Evolutionary conservation across 768 basidiomycete genomes (phyloP), one percentile per base, ranked within the genome.

Genomic region (Auricularia sp.): DNA sequence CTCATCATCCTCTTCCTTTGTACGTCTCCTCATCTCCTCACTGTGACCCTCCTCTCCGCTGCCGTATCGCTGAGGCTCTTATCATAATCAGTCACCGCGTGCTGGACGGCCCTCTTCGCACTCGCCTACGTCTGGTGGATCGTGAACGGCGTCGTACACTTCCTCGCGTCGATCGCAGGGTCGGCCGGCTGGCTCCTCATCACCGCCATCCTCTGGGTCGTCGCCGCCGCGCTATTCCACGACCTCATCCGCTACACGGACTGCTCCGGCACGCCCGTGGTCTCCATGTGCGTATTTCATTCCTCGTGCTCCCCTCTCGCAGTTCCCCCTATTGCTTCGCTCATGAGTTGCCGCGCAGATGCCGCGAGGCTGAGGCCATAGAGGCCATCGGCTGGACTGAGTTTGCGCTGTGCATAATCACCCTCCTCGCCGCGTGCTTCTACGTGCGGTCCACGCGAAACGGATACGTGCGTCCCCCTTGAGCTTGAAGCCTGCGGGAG

Each of bases 341-440:
- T 29, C 43, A 35, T 39, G 29, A 29, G 2, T 29, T 29, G 29
- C 29, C 60, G 63, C 67, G 66, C 67, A 87, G 84, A 68, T 91
- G 90, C 74, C 80, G 87, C 67, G 85, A 90, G 72, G 83, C 83
- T 1, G 75, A 90, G 66, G 88, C 88, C 3, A 84, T 90, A 6
- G 87, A 88, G 73, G 85, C 85, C 1, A 71, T 91, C 16, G 88
- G 87, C 3, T 91, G 90, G 89, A 83, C 86, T 61, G 87, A 89
- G 67, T 85, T 90, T 66, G 81, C 79, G 6, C 72, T 91, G 21
- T 86, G 86, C 69, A 63, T 79, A 12, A 63, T 85, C 66, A 83
- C 87, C 6, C 72, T 88, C 53, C 62, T 80, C 3, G 77, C 79
- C 36, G 87, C 88, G 12, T 80, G 83, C 56, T 71, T 80, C 68